These are phyloP conservation scores for Aspergillus nanangensis DNA, from an alignment of 495 filamentous ascomycete species.

Conservation along the genomic window DNA sequence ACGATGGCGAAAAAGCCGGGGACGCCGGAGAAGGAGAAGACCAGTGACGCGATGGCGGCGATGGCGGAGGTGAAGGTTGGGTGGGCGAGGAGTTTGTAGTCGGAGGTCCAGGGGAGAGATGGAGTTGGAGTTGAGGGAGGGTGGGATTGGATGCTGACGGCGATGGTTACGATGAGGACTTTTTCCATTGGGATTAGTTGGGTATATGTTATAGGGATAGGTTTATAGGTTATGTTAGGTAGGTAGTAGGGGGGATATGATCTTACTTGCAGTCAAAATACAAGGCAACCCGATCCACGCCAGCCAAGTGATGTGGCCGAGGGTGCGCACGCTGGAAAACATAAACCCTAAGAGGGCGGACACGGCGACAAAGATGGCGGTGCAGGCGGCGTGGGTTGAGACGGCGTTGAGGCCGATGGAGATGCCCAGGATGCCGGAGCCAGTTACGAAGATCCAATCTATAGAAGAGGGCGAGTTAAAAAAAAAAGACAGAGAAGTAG, in stretches of 20 bases:
- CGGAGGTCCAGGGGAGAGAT: conserved; percentile 14
- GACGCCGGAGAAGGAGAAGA: conserved; percentile 57
- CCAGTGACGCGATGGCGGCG: conserved; percentile 58
- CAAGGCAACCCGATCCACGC: conserved; percentile 30
- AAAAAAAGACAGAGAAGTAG: conserved; percentile 53
- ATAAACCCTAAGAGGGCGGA: conserved; percentile 25
- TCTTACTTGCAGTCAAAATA: conserved; percentile 26
- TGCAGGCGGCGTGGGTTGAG: conserved; percentile 57
- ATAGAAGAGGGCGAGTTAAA: conserved; percentile 35
- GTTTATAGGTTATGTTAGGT: too few relatives aligned
- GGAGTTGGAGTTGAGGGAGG: conserved; percentile 21
- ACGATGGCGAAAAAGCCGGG: conserved; percentile 65
- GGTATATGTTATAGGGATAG: too few relatives aligned
- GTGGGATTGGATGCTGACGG: conserved; percentile 45
- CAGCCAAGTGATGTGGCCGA: conserved; percentile 28
- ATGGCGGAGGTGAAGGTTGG: conserved; percentile 30
- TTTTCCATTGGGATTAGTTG: too few relatives aligned
- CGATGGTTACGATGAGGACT: conserved; percentile 64
- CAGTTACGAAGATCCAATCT: conserved; percentile 35
- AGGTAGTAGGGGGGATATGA: conserved; percentile 41
- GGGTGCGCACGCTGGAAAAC: conserved; percentile 26
- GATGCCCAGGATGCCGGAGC: conserved; percentile 55
- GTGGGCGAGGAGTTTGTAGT: conserved; percentile 18
- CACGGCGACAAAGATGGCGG: conserved; percentile 33
- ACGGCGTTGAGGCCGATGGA: conserved; percentile 64